These are phyloP conservation scores for Pythium periplocum DNA, from an alignment of 352 stramenopile species.

Conservation along the genomic window DNA sequence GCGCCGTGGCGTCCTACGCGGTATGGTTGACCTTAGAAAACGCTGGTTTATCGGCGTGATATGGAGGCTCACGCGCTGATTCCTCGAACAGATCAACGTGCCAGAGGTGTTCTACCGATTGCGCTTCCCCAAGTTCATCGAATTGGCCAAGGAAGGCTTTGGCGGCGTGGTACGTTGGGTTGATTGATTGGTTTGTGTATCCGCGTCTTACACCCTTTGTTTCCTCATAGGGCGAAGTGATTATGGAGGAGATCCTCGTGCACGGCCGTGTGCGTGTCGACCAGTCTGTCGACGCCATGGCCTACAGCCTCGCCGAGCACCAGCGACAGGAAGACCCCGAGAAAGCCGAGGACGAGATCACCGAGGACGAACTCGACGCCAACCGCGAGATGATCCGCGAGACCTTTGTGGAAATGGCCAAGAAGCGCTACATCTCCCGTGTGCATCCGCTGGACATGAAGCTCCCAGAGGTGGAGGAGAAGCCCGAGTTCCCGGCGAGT, in stretches of 20 bases:
- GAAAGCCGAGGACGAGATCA: slow-evolving; percentile 55
- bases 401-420: slow-evolving; percentile 85
- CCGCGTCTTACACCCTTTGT: too few relatives aligned
- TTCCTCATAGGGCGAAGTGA: slow-evolving; percentile 49
- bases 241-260: slow-evolving; percentile 87
- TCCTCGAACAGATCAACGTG: slow-evolving; percentile 55
- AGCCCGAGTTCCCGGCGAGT: slow-evolving; percentile 51
- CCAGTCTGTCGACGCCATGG: slow-evolving; percentile 82
- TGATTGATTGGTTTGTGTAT: background rate
- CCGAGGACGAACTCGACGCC: slow-evolving; percentile 66
- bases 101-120: slow-evolving; percentile 76
- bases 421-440: slow-evolving; percentile 82
- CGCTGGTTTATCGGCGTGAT: too few relatives aligned
- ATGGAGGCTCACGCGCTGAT: too few relatives aligned
- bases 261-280: slow-evolving; percentile 80
- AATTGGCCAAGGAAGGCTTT: slow-evolving; percentile 71
- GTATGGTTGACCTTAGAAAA: slow-evolving; percentile 12
- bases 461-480: slow-evolving; percentile 47
- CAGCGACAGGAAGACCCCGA: slow-evolving; percentile 30
- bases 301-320: slow-evolving; percentile 68
- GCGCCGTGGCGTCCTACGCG: slow-evolving; percentile 36
- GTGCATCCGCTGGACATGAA: slow-evolving; percentile 83
- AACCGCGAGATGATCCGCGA: slow-evolving; percentile 50
- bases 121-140: slow-evolving; percentile 81
- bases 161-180: slow-evolving; percentile 36